Evolutionary conservation across 2,329 filamentous ascomycete species (phyloP).

Genomic region (Xylaria sp.): DNA sequence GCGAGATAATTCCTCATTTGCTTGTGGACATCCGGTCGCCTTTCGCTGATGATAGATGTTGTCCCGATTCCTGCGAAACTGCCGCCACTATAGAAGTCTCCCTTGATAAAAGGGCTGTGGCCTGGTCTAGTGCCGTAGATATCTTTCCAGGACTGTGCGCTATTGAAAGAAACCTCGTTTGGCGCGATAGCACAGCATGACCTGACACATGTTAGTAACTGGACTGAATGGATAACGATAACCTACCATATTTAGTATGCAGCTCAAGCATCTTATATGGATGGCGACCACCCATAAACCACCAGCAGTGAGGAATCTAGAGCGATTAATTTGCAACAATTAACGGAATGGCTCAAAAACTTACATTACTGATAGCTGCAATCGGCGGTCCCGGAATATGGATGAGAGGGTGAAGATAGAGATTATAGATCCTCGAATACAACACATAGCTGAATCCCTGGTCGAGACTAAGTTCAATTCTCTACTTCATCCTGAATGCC

Average conservation of each 20-base stretch:
- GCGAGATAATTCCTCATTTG: slow-evolving; percentile 6
- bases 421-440: slow-evolving; percentile 1
- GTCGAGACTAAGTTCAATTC: background rate
- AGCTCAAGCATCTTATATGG: slow-evolving; percentile 17
- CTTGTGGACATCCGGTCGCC: background rate
- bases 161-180: slow-evolving; percentile 15
- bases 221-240: background rate
- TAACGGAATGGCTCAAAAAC: background rate
- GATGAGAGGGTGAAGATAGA: slow-evolving; percentile 1
- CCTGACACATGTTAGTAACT: background rate
- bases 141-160: slow-evolving; percentile 2
- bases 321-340: background rate
- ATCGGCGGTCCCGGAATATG: slow-evolving; percentile 3
- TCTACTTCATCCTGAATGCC: no score
- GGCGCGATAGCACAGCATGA: slow-evolving; percentile 1
- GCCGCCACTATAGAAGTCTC: background rate
- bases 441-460: background rate
- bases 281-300: background rate
- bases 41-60: background rate
- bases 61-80: background rate
- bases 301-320: slow-evolving; percentile 14
- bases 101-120: background rate
- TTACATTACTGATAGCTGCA: slow-evolving; percentile 13
- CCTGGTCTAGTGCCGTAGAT: slow-evolving; percentile 1
- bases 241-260: background rate